A percentile compares a stretch with the other conserved stretches of the same genome.
These are phyloP conservation scores for Ophiostoma ips DNA, from an alignment of 2,329 filamentous ascomycete species.

Conservation along the genomic window DNA sequence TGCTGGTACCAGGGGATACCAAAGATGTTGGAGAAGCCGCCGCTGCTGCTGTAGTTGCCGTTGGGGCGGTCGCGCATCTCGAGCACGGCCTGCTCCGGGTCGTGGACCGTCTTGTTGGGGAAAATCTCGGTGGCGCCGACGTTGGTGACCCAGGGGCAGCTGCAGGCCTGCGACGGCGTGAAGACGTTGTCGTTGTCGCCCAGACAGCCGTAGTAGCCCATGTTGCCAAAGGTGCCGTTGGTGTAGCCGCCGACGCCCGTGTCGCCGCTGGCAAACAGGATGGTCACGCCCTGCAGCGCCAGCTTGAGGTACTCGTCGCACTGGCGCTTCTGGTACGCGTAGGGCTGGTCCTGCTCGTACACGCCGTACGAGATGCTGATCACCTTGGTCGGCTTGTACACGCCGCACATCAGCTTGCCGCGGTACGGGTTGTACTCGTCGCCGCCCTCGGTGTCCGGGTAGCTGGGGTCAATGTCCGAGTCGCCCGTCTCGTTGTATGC, in stretches of 20 bases:
- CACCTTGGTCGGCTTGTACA: constrained; percentile 37
- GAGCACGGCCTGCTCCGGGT: neutral
- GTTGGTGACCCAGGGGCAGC: constrained; percentile 35
- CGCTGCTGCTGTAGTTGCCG: constrained; percentile 22
- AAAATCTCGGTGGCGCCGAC: constrained; percentile 33
- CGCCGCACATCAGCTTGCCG: constrained; percentile 25
- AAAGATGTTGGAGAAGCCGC: constrained; percentile 34
- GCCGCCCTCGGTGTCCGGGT: constrained; percentile 18
- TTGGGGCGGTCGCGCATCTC: constrained; percentile 14
- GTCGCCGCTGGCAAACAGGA: constrained; percentile 29
- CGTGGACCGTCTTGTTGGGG: constrained; percentile 15
- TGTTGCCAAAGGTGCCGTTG: constrained; percentile 11
- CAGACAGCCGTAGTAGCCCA: constrained; percentile 20
- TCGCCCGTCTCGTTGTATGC: constrained; percentile 35
- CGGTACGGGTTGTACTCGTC: constrained; percentile 30
- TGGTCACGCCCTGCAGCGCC: constrained; percentile 27
- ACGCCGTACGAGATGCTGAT: constrained; percentile 43
- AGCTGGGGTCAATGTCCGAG: constrained; percentile 20
- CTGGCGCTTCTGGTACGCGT: constrained; percentile 37
- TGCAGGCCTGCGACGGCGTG: constrained; percentile 10
- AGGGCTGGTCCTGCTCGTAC: constrained; percentile 37
- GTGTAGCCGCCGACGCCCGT: constrained; percentile 22
- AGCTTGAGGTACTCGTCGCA: constrained; percentile 40
- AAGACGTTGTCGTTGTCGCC: constrained; percentile 20
- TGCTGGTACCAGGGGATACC: constrained; percentile 28